Base-by-base conservation (phyloP, 148 eudicot genomes). In the Chenopodium formosanum region DNA sequence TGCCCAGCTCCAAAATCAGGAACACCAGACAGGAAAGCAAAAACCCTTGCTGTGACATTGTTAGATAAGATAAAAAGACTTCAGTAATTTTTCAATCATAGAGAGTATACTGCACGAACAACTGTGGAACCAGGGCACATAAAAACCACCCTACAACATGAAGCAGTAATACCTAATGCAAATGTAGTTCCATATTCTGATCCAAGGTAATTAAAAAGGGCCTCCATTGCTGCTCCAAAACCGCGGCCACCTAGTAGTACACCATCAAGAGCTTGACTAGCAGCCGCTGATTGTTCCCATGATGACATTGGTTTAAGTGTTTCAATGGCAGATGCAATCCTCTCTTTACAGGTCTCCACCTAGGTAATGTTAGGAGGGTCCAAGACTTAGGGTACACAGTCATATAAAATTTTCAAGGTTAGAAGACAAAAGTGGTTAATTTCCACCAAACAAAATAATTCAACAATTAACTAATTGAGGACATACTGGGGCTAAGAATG, bases 291-390 rank as follows among this genome's bases (percentile, higher is more conserved):
- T 86, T 97, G 89, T 82, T 92, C 99, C 99, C 99, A 95, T 66
- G 99, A 89, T 46, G 96, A 88, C 84, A 92, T 91, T 86, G 99
- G 99, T 88, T 83, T 92, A 46, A 95, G 91, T n/a, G 94, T 87
- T 88, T 95, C 99, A 77, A 95, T 97, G 73, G 99, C 99, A 77
- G 99, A 86, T 84, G 97, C 91, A 79, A 95, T 95, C 66, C 86
- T 89, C 72, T 94, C 99, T 88, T 95, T 95, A 84, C 97, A 95
- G n/a, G 94, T 94, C 40, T 95, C 99, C 88, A 93, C 99, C 99
- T 95, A 78, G 32, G 78, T 64, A 71, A 86, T 69, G 75, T 75
- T 65, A 86, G 25, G 69, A 27, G 40, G 62, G 63, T 48, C 78
- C 78, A 76, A 56, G 62, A 78, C 34, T 74, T 68, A 66, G 47